Base-by-base conservation (phyloP, 352 stramenopile species). In the Globisporangium takayamanum region DNA sequence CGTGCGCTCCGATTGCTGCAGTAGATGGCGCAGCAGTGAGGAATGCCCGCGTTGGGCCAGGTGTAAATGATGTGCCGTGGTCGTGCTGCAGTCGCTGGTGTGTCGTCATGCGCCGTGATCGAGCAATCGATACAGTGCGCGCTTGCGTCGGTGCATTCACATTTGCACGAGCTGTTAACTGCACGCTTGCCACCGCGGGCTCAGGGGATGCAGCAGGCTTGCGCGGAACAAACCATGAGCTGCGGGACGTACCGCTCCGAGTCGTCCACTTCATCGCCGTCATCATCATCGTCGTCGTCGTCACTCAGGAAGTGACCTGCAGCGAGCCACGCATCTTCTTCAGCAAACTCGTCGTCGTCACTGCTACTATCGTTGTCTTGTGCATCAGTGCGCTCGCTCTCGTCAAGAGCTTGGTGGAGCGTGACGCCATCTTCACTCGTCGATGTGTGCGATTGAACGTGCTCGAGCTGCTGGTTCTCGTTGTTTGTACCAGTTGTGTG, bases 181-280 rank as follows among this genome's bases (percentile, higher is more conserved):
- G 3, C n/a, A 15, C 45, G 45, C 20, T 28, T 50, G 18, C 45
- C 20, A n/a, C 18, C 20, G 15, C 45, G 5, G n/a, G 45, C n/a
- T 48, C 20, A 5, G 28, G 46, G 18, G 41, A 30, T 1, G 67
- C 59, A 10, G 12, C 47, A 30, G 55, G 46, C 46, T 77, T 81
- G 16, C 60, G 69, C 15, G 76, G 65, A 20, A 73, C 60, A 33
- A 73, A 88, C 58, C 79, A 89, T 88, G 45, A 87, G 55, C 55
- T 81, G 72, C 15, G 75, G 65, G 4, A 59, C 70, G 55, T 87
- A 88, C 14, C 41, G 54, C 2, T 71, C 62, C 22, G 60, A 57
- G 11, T 74, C 51, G 12, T 4, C n/a, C 2, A 3, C 52, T 14
- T 49, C 36, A 16, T 57, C 52, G 18, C 20, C n/a, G 2, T 57